Evolutionary conservation across 225 moss, liverwort and hornwort species (phyloP), one percentile per base, ranked within the genome.

Genomic region (Sphagnum tenellum): DNA sequence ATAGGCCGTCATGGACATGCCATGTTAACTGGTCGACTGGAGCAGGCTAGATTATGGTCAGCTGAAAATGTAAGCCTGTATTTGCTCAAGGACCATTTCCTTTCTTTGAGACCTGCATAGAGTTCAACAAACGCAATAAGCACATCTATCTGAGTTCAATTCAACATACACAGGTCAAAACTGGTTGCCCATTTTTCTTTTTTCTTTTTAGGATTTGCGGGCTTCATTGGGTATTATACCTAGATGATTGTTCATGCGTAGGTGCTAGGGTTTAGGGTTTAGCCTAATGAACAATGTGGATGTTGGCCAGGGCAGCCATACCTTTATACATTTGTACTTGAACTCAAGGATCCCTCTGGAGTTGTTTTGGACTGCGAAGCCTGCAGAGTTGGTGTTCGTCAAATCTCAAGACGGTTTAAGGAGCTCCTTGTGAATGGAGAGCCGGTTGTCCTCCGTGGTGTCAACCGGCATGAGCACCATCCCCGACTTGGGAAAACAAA

Each of bases 381-480:
- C 5, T 98, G 93, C 76, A 78, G 92, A 72, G 74, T 98, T 59
- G 98, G 98, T 12, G 53, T 93, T 44, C 83, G 98, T 7, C 63
- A 89, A 67, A 77, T 98, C 65, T 80, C 88, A 5, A 81, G 64
- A 54, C 81, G 75, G 63, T 74, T 77, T 61, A 98, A 98, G 74
- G 93, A 93, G 73, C 71, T 98, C 45, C 86, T 90, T 62, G 84
- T 98, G 49, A 98, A 98, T 71, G 93, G 90, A 12, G 75, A 87
- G 64, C 93, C 98, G 47, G 98, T 98, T 46, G 77, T 91, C 49
- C 83, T 98, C 70, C 82, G 93, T 57, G 98, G 98, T 75, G 93
- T 98, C 50, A 98, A 98, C 70, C 86, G 98, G 69, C 98, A 98
- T 64, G 98, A 98, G 83, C 93, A 93, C 76, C 98, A 98, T 67